phyloP scores from a whole-genome alignment of 352 stramenopile species.

The Globisporangium okanoganense region DNA sequence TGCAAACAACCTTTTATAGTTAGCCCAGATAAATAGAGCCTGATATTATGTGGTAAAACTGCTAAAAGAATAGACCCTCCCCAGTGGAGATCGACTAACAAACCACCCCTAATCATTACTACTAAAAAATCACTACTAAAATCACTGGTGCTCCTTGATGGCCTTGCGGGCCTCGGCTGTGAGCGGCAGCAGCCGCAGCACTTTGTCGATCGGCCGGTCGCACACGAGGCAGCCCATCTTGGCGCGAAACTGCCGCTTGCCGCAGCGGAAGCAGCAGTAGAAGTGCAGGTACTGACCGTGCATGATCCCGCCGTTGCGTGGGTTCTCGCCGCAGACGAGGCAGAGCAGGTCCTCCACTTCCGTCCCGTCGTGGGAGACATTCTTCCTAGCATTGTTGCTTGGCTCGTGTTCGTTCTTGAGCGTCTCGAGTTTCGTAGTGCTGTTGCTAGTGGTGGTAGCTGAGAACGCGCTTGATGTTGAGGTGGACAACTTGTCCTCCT shows the following conservation, averaged over 20 bases:
- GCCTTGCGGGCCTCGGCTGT: conserved; percentile 43
- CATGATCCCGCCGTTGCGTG: conserved; percentile 57
- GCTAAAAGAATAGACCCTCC: not conserved
- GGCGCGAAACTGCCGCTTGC: conserved; percentile 53
- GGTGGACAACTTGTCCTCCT: not conserved
- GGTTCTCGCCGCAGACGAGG: conserved; percentile 58
- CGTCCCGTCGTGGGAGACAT: not conserved
- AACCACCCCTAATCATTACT: not conserved
- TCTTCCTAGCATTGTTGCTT: no score
- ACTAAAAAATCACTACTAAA: conserved; percentile 1
- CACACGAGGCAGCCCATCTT: conserved; percentile 68
- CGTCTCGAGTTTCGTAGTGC: not conserved
- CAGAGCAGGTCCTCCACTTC: conserved; percentile 60
- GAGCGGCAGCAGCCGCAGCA: conserved; percentile 70
- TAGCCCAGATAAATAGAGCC: not conserved
- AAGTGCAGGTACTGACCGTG: conserved; percentile 82
- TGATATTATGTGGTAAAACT: not conserved
- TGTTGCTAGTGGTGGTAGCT: not conserved
- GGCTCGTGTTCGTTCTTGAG: not conserved
- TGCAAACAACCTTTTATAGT: no score
- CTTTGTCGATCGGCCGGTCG: conserved; percentile 70
- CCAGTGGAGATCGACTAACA: conserved; percentile 2
- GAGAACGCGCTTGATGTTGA: not conserved
- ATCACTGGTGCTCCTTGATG: conserved; percentile 30
- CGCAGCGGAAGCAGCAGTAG: conserved; percentile 79